Base-by-base conservation (phyloP, 441 rosid genomes). In the Syzygium malaccense region DNA sequence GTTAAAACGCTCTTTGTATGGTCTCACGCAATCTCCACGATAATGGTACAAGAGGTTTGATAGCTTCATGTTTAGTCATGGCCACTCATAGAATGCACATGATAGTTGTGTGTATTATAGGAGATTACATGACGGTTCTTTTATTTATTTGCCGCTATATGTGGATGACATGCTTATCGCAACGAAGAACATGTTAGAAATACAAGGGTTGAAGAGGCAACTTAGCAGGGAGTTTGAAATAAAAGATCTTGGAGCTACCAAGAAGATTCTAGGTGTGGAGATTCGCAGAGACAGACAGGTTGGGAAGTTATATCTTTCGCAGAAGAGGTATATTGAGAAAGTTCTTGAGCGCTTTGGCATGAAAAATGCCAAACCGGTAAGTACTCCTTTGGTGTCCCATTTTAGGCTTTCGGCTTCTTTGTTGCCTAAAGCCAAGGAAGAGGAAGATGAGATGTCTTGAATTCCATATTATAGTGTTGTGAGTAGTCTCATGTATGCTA, bases 181-280 rank as follows among this genome's bases (percentile, higher is more conserved):
- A 58, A 0, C 7, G 0, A 58, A 58, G 3, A 3, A 5, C 64
- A 26, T 26, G 3, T 5, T 58, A 58, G 64, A 26, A 11, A 58
- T 11, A 58, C 64, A 26, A 58, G 4, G 64, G n/a, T 26, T 58
- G n/a, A 11, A 58, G 64, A 4, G n/a, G n/a, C 15, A 3, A 10
- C 5, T 5, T 26, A 3, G 0, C n/a, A 58, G 25, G n/a, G 13
- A 58, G 64, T 58, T 58, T 58, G 14, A 58, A 15, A 26, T 58
- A 30, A 26, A 58, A 2, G 30, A 58, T 58, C 64, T 25, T 58
- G 13, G n/a, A 58, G 64, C 5, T 25, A 25, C n/a, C 14, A 57
- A 57, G 62, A 57, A 57, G n/a, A 57, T 26, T 58, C 13, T 58
- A 26, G 30, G 64, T 58, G 26, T 58, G 30, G 7, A 58, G 12